phyloP scores from a whole-genome alignment of 345 rosid genomes.

The Salix udensis region DNA sequence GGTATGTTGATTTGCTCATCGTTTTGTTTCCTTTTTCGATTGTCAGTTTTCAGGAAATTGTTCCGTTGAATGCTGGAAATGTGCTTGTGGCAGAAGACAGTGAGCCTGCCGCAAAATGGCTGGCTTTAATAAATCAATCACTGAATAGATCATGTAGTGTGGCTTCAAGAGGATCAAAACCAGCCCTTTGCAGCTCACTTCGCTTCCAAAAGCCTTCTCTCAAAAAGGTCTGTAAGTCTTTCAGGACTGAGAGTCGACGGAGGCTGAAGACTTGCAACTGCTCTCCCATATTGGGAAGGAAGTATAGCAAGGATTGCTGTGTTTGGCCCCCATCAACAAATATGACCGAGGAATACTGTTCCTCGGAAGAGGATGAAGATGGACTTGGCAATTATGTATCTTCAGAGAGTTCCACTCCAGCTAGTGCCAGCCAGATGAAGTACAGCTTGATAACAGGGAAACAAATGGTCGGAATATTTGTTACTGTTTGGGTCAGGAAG shows the following conservation, averaged over 20 bases:
- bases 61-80: conserved; percentile 95
- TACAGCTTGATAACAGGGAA: conserved; percentile 77
- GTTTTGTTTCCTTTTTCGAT: background rate
- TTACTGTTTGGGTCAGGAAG: conserved; percentile 79
- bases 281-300: conserved; percentile 48
- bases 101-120: conserved; percentile 94
- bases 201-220: conserved; percentile 81
- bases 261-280: conserved; percentile 87
- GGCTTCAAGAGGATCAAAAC: conserved; percentile 28
- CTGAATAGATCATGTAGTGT: conserved; percentile 49
- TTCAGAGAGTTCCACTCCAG: conserved; percentile 27
- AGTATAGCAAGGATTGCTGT: conserved; percentile 61
- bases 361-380: conserved; percentile 71
- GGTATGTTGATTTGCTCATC: background rate
- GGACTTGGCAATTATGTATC: conserved; percentile 32
- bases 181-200: conserved; percentile 48
- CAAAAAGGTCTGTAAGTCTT: conserved; percentile 67
- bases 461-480: conserved; percentile 97
- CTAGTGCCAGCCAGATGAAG: conserved; percentile 40
- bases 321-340: conserved; percentile 57
- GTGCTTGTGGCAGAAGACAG: conserved; percentile 87
- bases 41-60: conserved; percentile 92
- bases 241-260: conserved; percentile 66
- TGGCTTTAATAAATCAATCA: conserved; percentile 64
- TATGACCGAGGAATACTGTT: conserved; percentile 42